Evolutionary conservation across 2,329 filamentous ascomycete genomes (phyloP), one percentile per base, ranked within the genome.

Genomic region (Westerdykella sp.): DNA sequence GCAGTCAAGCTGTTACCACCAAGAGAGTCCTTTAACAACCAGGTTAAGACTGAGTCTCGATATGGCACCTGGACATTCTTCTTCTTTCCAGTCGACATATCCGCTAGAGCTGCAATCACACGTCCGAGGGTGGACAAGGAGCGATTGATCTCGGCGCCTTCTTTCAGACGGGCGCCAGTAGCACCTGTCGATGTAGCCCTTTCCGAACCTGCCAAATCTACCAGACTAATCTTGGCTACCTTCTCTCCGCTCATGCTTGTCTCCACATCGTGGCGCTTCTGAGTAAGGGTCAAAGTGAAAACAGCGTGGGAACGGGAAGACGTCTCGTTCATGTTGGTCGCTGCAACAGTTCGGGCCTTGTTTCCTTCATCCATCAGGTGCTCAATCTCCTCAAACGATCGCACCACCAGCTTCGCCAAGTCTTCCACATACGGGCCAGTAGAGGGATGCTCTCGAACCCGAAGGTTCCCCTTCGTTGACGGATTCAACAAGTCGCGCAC

Each of bases 271-370:
- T 85, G 85, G 47, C 87, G 83, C 68, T 96, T 97, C 67, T 98
- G 93, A 0, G 89, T 95, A 37, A 98, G 74, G 60, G 91, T 97
- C 42, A 98, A 75, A 15, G 94, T 98, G 66, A 98, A 98, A 40
- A 98, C 94, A 34, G 93, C 93, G 68, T 98, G 93, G 65, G 91
- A 97, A 74, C 93, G 84, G 78, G 89, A 95, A 47, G 89, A 96
- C 0, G 94, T 98, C 69, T 97, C 93, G 75, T 98, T 98, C 93
- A 98, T 98, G 77, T 97, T 98, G 32, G 93, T 98, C 6, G 93
- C 93, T 3, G 93, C 93, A 32, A 98, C 93, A 0, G 93, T 98
- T 74, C 93, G 80, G 28, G 93, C 93, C 71, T 98, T 98, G 75
- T 98, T 98, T 60, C 93, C 93, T 70, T 97, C 91, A 63, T 98